Base-by-base conservation (phyloP, 2,329 filamentous ascomycete species). In the Aspergillus sp. region DNA sequence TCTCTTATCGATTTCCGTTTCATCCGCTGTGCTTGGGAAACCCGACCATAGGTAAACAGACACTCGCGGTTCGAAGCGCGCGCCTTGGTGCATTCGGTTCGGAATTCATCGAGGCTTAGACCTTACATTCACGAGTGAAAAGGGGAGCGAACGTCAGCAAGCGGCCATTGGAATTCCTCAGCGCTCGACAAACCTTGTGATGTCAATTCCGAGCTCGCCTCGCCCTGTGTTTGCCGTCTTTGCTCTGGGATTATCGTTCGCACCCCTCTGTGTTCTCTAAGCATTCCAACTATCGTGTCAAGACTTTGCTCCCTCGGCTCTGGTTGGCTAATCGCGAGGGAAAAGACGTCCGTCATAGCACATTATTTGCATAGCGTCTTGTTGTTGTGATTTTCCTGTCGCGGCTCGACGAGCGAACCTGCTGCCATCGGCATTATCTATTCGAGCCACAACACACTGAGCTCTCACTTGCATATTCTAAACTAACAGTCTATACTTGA, bases 101-200 rank as follows among this genome's bases (percentile, higher is more conserved):
- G 57, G 59, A 59, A 50, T 52, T 52, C 61, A 51, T 61, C 57
- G 62, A 63, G 56, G 53, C 54, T 57, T 53, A 43, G 41, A 56
- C 60, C 52, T 46, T 46, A 41, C 56, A 23, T 47, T 53, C 46
- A 25, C 48, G 3, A 49, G 28, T 54, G 45, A 34, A 43, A 41
- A 43, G 65, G 64, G 64, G 58, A 67, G 65, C 64, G 64, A 59
- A 58, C 46, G 53, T 62, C 56, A 53, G 59, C 47, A 61, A 63
- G 51, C 45, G 34, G 54, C 53, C 38, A 63, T 54, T 54, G 49
- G 62, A 67, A 65, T 65, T 63, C 57, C 60, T 62, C 47, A 57
- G 56, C 54, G 60, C 68, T 65, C 65, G 58, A 61, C 70, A 68
- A 69, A 66, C 61, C 66, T 67, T 68, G 62, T 75, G 70, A 75